phyloP scores from a whole-genome alignment of 768 basidiomycete genomes.

The Daedalea quercina region DNA sequence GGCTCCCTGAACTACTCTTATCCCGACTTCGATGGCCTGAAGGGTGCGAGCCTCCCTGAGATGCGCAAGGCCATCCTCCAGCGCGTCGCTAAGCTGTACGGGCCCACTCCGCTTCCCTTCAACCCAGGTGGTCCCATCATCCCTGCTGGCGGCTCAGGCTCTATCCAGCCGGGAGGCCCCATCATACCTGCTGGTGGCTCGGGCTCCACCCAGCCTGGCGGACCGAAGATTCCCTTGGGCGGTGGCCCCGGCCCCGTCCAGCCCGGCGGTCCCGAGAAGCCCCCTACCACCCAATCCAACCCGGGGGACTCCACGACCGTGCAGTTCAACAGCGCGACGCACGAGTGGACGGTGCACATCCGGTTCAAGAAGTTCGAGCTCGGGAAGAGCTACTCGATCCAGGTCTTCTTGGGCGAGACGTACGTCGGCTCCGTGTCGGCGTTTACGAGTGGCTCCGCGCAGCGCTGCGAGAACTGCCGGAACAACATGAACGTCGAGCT shows the following conservation, averaged over 20 bases:
- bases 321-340: neutral
- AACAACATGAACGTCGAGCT: slow-evolving; percentile 5
- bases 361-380: slow-evolving; percentile 37
- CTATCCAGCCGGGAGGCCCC: neutral
- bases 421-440: slow-evolving; percentile 39
- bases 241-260: neutral
- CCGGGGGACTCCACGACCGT: neutral
- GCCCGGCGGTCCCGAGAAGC: neutral
- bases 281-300: neutral
- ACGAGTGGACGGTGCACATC: slow-evolving; percentile 40
- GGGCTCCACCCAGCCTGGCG: neutral
- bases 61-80: slow-evolving; percentile 27
- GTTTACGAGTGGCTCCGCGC: slow-evolving; percentile 31
- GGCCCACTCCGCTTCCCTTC: neutral
- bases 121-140: neutral
- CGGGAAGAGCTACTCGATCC: slow-evolving; percentile 35
- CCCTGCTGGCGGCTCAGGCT: neutral
- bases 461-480: slow-evolving; percentile 35
- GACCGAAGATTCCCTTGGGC: neutral
- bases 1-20: slow-evolving; percentile 37
- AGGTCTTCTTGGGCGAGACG: slow-evolving; percentile 40
- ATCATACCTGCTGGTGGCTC: neutral
- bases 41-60: slow-evolving; percentile 21
- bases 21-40: slow-evolving; percentile 41
- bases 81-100: slow-evolving; percentile 30